Conservation (phyloP, 208 protist species). For the Acanthamoeba healyi region DNA sequence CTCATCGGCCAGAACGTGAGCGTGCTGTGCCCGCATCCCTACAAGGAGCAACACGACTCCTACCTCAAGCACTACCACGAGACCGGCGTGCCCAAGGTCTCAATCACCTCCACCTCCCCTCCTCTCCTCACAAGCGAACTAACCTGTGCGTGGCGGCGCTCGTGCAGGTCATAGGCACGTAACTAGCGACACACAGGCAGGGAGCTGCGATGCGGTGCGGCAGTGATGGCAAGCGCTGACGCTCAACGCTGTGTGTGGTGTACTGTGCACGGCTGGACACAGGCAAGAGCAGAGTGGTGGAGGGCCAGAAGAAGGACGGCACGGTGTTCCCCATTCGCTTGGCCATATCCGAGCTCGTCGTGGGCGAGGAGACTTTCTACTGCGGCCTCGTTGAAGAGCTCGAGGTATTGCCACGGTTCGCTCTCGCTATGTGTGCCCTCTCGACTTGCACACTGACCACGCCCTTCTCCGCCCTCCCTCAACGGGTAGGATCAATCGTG, state of each 20-base stretch:
- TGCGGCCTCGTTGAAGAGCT: conserved; percentile 45
- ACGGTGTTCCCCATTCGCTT: conserved; percentile 67
- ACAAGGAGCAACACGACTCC: conserved; percentile 75
- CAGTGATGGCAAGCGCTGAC: no score
- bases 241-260: no score
- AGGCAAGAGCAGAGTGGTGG: conserved; percentile 49
- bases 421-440: background rate
- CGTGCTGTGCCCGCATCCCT: conserved; percentile 41
- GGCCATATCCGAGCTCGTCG: conserved; percentile 47
- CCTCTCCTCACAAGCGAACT: background rate
- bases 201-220: no score
- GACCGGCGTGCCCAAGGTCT: conserved; percentile 36
- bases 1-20: conserved; percentile 72
- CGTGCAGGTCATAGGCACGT: background rate
- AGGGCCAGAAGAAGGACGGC: conserved; percentile 60
- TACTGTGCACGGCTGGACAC: no score
- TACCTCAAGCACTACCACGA: conserved; percentile 46
- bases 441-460: no score
- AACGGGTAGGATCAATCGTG: conserved; percentile 69
- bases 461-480: no score
- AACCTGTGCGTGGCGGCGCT: background rate
- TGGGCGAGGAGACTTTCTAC: conserved; percentile 57
- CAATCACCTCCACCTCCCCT: background rate
- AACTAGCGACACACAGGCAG: background rate
- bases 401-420: background rate